phyloP scores from a whole-genome alignment of 306 rosid species.

The Corylus avellana region DNA sequence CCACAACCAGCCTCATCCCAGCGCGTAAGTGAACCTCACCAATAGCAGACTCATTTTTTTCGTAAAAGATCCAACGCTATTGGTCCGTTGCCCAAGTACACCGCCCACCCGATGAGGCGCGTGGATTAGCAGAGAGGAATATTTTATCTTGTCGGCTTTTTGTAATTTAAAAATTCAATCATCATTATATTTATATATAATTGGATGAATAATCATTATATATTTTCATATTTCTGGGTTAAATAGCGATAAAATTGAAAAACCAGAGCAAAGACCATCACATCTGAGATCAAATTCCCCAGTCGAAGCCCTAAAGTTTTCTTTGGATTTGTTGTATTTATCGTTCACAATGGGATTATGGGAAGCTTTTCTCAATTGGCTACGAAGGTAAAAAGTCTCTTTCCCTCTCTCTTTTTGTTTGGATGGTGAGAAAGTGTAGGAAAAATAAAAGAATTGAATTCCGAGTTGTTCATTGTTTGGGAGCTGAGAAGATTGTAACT shows the following conservation, averaged over 20 bases:
- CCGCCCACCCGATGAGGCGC: not conserved
- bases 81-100: not conserved
- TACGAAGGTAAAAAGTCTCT: conserved; percentile 47
- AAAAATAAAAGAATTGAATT: not conserved
- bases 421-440: conserved; percentile 12
- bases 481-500: not conserved
- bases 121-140: conserved; percentile 1
- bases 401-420: conserved; percentile 13
- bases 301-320: conserved; percentile 10
- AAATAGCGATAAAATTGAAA: conserved; percentile 5
- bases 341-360: conserved; percentile 45
- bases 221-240: not conserved
- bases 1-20: not conserved
- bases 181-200: not conserved
- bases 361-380: conserved; percentile 73
- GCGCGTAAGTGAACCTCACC: not conserved
- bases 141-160: conserved; percentile 18
- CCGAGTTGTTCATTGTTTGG: not conserved
- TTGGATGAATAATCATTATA: not conserved
- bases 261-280: not conserved
- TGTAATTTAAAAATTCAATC: not conserved
- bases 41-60: not conserved
- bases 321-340: not conserved
- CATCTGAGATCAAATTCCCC: not conserved
- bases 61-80: not conserved